Evolutionary conservation across 345 rosid genomes (phyloP).

Genomic region (Arabidopsis suecica): DNA sequence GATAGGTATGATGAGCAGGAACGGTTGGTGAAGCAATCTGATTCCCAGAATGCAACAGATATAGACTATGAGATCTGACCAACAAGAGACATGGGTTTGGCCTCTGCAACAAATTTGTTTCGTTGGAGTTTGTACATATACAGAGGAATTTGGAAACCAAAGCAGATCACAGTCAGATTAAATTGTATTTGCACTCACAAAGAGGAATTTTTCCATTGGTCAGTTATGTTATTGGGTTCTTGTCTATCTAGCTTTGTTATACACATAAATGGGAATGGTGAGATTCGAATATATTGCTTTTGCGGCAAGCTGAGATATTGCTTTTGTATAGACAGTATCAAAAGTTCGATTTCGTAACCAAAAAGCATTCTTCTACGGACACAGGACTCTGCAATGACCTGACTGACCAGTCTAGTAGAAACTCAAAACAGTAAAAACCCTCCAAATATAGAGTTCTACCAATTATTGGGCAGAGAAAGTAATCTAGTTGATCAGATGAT

Average conservation of each 20-base stretch:
- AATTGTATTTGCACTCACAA: constrained; percentile 15
- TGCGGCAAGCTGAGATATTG: constrained; percentile 15
- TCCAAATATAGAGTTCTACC: too few relatives aligned
- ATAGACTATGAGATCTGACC: constrained; percentile 67
- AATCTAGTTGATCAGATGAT: too few relatives aligned
- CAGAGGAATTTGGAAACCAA: constrained; percentile 16
- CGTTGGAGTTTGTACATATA: constrained; percentile 36
- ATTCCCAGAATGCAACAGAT: constrained; percentile 74
- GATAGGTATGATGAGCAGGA: constrained; percentile 83
- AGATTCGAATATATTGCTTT: background rate
- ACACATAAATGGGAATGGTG: background rate
- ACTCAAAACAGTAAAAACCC: too few relatives aligned
- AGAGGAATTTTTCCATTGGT: constrained; percentile 20
- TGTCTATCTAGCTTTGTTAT: constrained; percentile 5
- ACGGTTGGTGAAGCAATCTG: constrained; percentile 65
- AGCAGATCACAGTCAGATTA: constrained; percentile 1
- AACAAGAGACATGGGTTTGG: constrained; percentile 18
- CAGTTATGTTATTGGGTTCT: background rate
- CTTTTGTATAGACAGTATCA: constrained; percentile 12
- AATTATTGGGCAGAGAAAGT: too few relatives aligned
- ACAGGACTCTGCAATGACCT: too few relatives aligned
- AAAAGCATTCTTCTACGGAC: background rate
- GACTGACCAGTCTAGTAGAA: too few relatives aligned
- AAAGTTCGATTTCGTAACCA: background rate
- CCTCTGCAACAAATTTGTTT: constrained; percentile 23